Evolutionary conservation across 2,329 filamentous ascomycete species (phyloP).

Genomic region (Claviceps capensis): DNA sequence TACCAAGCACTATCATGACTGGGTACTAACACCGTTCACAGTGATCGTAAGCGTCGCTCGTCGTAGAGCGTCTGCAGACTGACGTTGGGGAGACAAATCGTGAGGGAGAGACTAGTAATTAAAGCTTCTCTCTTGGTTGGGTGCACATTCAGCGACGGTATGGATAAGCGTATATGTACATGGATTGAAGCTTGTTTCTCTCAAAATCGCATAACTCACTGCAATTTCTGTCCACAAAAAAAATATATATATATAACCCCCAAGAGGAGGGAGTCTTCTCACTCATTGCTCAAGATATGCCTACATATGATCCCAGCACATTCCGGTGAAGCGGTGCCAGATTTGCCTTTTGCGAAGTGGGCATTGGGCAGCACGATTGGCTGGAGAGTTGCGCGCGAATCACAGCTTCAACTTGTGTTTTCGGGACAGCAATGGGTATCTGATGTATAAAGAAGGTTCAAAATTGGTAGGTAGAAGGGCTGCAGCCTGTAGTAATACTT

Average conservation of each 20-base stretch:
- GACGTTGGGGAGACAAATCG: not conserved
- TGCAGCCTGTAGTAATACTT: not conserved
- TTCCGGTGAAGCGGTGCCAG: not conserved
- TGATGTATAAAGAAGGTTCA: conserved; percentile 1
- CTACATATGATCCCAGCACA: not conserved
- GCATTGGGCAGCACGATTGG: conserved; percentile 3
- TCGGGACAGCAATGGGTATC: conserved; percentile 1
- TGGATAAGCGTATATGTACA: not conserved
- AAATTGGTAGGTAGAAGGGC: not conserved
- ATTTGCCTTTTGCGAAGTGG: not conserved
- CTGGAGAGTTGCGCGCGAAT: not conserved
- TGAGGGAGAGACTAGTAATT: not conserved
- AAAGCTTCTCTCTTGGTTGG: not conserved
- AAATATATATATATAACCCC: too few relatives aligned
- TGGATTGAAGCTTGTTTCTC: not conserved
- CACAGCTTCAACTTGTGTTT: not conserved
- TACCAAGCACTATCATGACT: too few relatives aligned
- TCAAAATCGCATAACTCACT: too few relatives aligned
- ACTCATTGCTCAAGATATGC: too few relatives aligned
- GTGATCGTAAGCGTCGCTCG: conserved; percentile 19
- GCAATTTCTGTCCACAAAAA: too few relatives aligned
- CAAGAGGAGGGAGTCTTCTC: too few relatives aligned
- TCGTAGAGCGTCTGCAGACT: not conserved
- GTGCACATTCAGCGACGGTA: not conserved
- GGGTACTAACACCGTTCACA: conserved; percentile 5